Conservation (phyloP, 2,329 filamentous ascomycete genomes). For the Rosellinia necatrix region DNA sequence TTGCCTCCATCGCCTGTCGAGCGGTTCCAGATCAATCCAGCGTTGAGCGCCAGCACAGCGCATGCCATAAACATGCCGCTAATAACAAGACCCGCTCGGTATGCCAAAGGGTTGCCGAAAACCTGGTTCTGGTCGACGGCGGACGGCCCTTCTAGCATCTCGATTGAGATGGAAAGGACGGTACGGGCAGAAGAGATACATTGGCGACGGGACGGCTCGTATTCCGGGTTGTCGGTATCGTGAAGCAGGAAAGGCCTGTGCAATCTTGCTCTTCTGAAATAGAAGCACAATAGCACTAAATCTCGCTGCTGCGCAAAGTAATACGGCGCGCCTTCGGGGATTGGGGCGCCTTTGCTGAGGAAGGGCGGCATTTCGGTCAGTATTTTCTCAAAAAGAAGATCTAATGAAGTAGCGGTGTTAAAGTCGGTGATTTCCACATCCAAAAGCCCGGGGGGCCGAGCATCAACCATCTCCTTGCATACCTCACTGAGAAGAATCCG, state of each 20-base stretch:
- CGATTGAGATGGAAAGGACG: constrained; percentile 30
- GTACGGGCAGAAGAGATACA: constrained; percentile 36
- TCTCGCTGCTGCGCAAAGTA: constrained; percentile 30
- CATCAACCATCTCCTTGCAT: constrained; percentile 43
- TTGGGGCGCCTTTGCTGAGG: constrained; percentile 21
- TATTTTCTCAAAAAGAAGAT: constrained; percentile 34
- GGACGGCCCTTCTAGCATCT: constrained; percentile 25
- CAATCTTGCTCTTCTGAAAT: constrained; percentile 35
- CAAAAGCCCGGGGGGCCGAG: constrained; percentile 24
- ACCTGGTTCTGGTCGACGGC: background rate
- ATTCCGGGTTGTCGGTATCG: constrained; percentile 20
- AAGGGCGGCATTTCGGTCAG: constrained; percentile 29
- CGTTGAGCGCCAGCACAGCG: constrained; percentile 30
- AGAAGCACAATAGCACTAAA: constrained; percentile 30
- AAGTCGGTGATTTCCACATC: constrained; percentile 40
- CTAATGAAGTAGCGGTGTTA: constrained; percentile 41
- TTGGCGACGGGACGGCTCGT: constrained; percentile 26
- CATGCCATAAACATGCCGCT: constrained; percentile 34
- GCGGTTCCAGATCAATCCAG: constrained; percentile 2
- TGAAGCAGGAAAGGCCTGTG: constrained; percentile 37
- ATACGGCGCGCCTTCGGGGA: constrained; percentile 22
- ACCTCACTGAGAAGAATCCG: constrained; percentile 46
- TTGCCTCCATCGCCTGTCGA: background rate
- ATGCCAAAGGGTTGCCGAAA: constrained; percentile 11
- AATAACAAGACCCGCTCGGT: constrained; percentile 32